phyloP scores from a whole-genome alignment of 1,284 basidiomycete species.

The Melampsora abietis-canadensis region DNA sequence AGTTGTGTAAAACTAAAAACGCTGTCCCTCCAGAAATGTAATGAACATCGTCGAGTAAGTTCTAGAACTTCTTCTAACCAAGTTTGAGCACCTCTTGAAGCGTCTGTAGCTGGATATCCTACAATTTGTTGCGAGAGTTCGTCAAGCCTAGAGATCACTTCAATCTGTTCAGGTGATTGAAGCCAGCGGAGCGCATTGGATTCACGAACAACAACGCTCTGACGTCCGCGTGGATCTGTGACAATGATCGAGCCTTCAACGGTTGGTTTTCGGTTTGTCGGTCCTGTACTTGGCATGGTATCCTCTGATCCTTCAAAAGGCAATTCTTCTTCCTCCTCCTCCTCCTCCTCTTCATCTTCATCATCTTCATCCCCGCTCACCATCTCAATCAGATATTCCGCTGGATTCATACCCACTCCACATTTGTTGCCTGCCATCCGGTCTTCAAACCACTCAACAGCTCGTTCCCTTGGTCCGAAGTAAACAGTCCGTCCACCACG shows the following conservation, averaged over 20 bases:
- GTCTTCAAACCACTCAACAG: constrained; percentile 37
- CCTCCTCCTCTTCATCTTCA: background rate
- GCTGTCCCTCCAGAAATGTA: constrained; percentile 40
- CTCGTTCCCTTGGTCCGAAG: constrained; percentile 26
- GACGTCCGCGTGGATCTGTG: background rate
- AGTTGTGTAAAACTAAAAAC: constrained; percentile 37
- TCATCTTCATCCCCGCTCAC: constrained; percentile 4
- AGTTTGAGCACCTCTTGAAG: constrained; percentile 22
- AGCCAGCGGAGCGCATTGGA: constrained; percentile 13
- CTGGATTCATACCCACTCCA: constrained; percentile 20
- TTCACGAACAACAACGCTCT: background rate
- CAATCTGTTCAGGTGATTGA: constrained; percentile 10
- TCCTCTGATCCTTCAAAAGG: too few relatives aligned
- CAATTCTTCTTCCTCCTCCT: background rate
- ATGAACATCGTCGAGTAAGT: constrained; percentile 35
- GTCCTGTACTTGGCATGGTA: background rate
- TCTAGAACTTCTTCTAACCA: constrained; percentile 18
- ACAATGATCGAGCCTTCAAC: background rate
- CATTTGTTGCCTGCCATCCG: constrained; percentile 3
- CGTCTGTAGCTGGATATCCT: constrained; percentile 14
- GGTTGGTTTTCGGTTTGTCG: background rate
- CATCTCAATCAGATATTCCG: constrained; percentile 40
- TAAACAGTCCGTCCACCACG: constrained; percentile 27
- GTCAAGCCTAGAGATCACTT: constrained; percentile 5
- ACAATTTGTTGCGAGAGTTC: constrained; percentile 20